Evolutionary conservation across 2,329 filamentous ascomycete genomes (phyloP).

Genomic region (Hypoxylon sp.): DNA sequence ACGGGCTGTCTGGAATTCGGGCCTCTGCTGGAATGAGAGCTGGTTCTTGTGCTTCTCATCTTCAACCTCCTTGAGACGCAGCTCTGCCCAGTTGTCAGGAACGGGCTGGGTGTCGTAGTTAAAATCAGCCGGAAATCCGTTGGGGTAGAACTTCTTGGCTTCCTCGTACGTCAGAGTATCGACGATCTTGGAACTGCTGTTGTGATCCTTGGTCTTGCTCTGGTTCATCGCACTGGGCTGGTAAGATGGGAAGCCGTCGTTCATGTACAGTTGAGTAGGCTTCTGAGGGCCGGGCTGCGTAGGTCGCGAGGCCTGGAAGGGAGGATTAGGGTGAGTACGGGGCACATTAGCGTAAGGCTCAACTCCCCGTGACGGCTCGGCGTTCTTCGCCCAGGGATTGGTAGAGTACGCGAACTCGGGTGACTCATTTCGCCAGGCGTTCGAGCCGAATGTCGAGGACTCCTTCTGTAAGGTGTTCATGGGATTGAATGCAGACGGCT

Average conservation of each 20-base stretch:
- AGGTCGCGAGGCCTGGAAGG: slow-evolving; percentile 11
- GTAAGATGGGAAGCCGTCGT: slow-evolving; percentile 26
- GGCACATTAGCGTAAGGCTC: slow-evolving; percentile 29
- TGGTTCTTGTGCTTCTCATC: slow-evolving; percentile 31
- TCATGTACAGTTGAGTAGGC: slow-evolving; percentile 22
- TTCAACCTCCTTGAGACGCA: slow-evolving; percentile 11
- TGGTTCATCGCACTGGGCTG: slow-evolving; percentile 7
- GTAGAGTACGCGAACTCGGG: slow-evolving; percentile 45
- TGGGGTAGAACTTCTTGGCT: slow-evolving; percentile 50
- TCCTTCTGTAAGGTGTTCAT: slow-evolving; percentile 52
- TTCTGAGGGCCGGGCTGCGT: slow-evolving; percentile 28
- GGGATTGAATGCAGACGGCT: slow-evolving; percentile 58
- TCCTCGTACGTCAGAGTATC: slow-evolving; percentile 52
- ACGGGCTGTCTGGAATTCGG: slow-evolving; percentile 45
- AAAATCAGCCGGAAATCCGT: slow-evolving; percentile 51
- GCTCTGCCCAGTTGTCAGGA: slow-evolving; percentile 44
- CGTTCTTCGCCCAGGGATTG: slow-evolving; percentile 50
- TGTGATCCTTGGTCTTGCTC: slow-evolving; percentile 17
- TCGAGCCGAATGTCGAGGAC: slow-evolving; percentile 57
- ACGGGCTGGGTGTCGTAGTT: slow-evolving; percentile 33
- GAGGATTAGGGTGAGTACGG: slow-evolving; percentile 35
- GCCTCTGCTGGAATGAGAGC: slow-evolving; percentile 37
- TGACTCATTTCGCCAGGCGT: slow-evolving; percentile 48
- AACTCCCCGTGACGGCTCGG: slow-evolving; percentile 46
- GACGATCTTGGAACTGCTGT: slow-evolving; percentile 40